These are phyloP conservation scores for Plantago ovata DNA, from an alignment of 257 asterid species.

Conservation along the genomic window DNA sequence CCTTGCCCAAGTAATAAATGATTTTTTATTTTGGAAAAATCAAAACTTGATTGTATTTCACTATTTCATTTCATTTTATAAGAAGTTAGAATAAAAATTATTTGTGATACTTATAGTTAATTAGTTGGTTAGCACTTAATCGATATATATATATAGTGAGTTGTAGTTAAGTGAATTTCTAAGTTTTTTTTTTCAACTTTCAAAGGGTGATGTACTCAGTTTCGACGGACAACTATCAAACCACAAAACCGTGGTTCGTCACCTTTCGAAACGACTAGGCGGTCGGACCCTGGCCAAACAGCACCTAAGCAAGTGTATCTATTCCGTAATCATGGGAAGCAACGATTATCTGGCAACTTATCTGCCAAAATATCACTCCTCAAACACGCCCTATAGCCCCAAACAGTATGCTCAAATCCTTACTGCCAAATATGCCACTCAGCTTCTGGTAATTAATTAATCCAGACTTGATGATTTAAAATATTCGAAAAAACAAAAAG, in stretches of 20 bases:
- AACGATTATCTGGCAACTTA: slow-evolving; percentile 38
- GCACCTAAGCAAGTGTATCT: slow-evolving; percentile 24
- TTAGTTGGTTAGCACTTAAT: too few relatives aligned
- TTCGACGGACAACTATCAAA: slow-evolving; percentile 28
- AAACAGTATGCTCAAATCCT: slow-evolving; percentile 28
- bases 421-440: slow-evolving; percentile 24
- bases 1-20: too few relatives aligned
- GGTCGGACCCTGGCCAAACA: slow-evolving; percentile 1
- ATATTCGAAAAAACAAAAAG: too few relatives aligned
- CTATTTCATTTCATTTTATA: too few relatives aligned
- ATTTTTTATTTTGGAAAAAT: too few relatives aligned
- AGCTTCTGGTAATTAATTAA: slow-evolving; percentile 23
- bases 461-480: too few relatives aligned
- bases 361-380: slow-evolving; percentile 25
- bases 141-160: too few relatives aligned
- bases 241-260: slow-evolving; percentile 16
- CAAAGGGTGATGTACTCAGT: slow-evolving; percentile 31
- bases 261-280: slow-evolving; percentile 16
- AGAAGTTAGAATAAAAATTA: too few relatives aligned
- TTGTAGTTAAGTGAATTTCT: too few relatives aligned
- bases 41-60: too few relatives aligned
- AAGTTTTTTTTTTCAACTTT: background rate
- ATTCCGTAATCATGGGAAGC: slow-evolving; percentile 30
- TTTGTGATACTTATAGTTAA: too few relatives aligned
- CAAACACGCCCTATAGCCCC: slow-evolving; percentile 16